Percentiles rank a stretch among this genome's conserved stretches.
These are phyloP conservation scores for Neurospora hispaniola DNA, from an alignment of 495 filamentous ascomycete species.

Conservation along the genomic window DNA sequence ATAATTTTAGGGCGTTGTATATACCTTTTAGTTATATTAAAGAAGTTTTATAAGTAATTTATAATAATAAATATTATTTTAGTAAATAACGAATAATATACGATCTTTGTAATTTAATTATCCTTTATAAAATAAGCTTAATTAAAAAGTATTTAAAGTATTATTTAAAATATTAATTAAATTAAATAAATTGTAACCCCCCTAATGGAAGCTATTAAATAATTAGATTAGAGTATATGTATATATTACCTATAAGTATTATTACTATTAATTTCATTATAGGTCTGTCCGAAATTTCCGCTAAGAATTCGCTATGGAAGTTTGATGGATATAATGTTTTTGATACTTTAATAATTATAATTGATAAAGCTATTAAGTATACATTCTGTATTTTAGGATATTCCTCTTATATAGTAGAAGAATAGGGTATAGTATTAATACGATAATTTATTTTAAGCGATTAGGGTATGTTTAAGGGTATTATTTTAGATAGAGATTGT, in stretches of 20 bases:
- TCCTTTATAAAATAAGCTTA: not conserved
- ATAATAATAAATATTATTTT: not conserved
- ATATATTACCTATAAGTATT: not conserved
- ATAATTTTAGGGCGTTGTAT: not conserved
- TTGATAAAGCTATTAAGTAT: not conserved
- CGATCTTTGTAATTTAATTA: not conserved
- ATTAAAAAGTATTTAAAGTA: not conserved
- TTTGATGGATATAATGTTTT: not conserved
- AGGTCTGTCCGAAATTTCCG: not conserved
- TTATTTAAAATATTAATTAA: not conserved
- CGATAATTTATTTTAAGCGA: not conserved
- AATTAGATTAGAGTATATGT: not conserved
- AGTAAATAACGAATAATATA: not conserved
- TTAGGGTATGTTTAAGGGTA: not conserved
- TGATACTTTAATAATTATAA: not conserved
- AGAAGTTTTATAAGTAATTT: not conserved
- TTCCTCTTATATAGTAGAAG: not conserved
- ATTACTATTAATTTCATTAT: not conserved
- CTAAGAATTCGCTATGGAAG: not conserved
- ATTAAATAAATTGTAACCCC: not conserved
- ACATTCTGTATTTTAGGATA: too few species aligned
- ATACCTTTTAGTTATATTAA: not conserved
- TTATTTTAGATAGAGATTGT: not conserved
- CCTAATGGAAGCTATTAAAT: not conserved
- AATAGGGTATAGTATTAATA: not conserved